Evolutionary conservation across 192 early-diverging fungal genomes (phyloP).

Genomic region (Podila minutissima): DNA sequence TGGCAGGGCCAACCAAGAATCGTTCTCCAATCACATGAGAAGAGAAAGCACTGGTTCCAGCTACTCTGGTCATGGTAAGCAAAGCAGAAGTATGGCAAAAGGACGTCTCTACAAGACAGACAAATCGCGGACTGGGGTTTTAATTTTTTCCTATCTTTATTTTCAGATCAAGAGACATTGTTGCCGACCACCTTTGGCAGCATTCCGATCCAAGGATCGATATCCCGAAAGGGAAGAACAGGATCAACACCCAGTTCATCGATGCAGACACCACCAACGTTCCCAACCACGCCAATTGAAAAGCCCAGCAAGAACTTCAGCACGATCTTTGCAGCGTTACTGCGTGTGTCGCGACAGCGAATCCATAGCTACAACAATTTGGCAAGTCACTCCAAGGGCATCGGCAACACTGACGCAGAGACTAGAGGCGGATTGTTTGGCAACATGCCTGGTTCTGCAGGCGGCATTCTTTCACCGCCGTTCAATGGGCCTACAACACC

Average conservation of each 20-base stretch:
- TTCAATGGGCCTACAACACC: constrained; percentile 40
- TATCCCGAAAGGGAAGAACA: constrained; percentile 8
- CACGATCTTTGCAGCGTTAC: constrained; percentile 46
- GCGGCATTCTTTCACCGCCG: constrained; percentile 54
- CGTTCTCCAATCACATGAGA: constrained; percentile 51
- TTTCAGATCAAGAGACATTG: neutral
- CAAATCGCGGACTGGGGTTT: neutral
- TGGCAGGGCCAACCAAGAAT: constrained; percentile 38
- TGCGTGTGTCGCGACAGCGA: constrained; percentile 41
- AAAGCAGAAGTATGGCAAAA: neutral
- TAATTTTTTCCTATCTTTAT: neutral
- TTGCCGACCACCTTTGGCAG: neutral
- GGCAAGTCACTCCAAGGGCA: constrained; percentile 36
- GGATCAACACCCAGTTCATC: constrained; percentile 11
- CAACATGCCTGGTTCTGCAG: constrained; percentile 10
- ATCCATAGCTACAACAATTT: constrained; percentile 52
- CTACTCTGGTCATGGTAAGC: constrained; percentile 48
- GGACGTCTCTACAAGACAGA: constrained; percentile 1
- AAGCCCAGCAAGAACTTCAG: constrained; percentile 52
- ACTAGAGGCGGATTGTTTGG: constrained; percentile 19
- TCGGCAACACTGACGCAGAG: constrained; percentile 20
- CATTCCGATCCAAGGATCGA: constrained; percentile 25
- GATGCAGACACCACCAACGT: constrained; percentile 18
- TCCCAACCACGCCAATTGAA: constrained; percentile 6
- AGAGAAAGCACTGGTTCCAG: constrained; percentile 58